Evolutionary conservation across 495 filamentous ascomycete genomes (phyloP).

Genomic region (Aspergillus conjunctus): DNA sequence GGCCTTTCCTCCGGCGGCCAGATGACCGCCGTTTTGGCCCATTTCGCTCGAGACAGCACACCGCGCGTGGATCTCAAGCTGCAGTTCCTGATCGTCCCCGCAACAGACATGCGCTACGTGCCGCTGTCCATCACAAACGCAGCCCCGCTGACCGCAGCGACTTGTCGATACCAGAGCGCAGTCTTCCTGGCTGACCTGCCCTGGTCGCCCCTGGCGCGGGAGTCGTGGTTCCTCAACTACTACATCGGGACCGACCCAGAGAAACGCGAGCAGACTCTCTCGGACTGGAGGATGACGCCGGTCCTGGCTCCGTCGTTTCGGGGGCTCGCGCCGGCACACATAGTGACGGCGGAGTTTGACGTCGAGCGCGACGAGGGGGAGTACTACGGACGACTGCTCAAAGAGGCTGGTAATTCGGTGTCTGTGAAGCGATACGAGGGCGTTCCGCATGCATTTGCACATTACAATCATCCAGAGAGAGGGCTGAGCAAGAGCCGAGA

Average conservation of each 20-base stretch:
- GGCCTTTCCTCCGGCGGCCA: slow-evolving; percentile 50
- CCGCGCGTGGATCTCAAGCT: slow-evolving; percentile 31
- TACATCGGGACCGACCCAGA: slow-evolving; percentile 28
- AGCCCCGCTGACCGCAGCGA: slow-evolving; percentile 11
- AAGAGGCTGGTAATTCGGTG: slow-evolving; percentile 27
- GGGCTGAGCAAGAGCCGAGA: slow-evolving; percentile 17
- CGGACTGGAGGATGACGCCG: slow-evolving; percentile 32
- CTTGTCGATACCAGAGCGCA: slow-evolving; percentile 28
- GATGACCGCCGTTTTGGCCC: slow-evolving; percentile 45
- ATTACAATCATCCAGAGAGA: slow-evolving; percentile 28
- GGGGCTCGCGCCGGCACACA: slow-evolving; percentile 27
- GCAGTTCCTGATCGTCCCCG: slow-evolving; percentile 30
- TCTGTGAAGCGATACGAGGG: slow-evolving; percentile 30
- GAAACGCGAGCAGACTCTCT: slow-evolving; percentile 20
- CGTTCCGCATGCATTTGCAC: slow-evolving; percentile 34
- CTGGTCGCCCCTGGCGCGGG: slow-evolving; percentile 30
- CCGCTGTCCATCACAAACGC: slow-evolving; percentile 7
- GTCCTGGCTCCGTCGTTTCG: slow-evolving; percentile 26
- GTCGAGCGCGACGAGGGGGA: slow-evolving; percentile 33
- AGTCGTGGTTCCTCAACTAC: slow-evolving; percentile 32
- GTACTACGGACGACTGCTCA: slow-evolving; percentile 26
- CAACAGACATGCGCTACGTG: slow-evolving; percentile 31
- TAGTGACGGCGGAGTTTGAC: slow-evolving; percentile 34
- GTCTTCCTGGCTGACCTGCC: slow-evolving; percentile 26
- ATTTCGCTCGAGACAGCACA: slow-evolving; percentile 47